Conservation (phyloP, 768 basidiomycete genomes). For the Hericium coralloides region DNA sequence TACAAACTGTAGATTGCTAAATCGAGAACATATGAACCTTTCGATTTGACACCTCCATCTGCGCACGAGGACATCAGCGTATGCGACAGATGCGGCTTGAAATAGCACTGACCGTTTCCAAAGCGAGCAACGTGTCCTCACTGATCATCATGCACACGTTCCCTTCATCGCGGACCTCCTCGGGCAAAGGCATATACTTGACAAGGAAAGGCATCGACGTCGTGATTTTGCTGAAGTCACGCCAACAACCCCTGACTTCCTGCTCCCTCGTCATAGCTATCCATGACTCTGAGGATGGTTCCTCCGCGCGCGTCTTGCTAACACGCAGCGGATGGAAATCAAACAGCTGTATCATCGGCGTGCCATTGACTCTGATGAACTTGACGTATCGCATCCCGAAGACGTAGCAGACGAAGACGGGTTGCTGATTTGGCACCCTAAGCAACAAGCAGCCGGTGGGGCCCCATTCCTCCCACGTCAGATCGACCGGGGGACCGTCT, state of each 20-base stretch:
- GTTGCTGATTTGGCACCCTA: background rate
- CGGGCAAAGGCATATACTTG: slow-evolving; percentile 4
- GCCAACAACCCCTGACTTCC: background rate
- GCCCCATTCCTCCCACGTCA: slow-evolving; percentile 8
- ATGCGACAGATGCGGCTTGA: background rate
- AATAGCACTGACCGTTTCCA: slow-evolving; percentile 8
- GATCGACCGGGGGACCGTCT: background rate
- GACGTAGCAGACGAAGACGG: slow-evolving; percentile 7
- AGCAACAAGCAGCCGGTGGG: background rate
- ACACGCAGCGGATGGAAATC: slow-evolving; percentile 9
- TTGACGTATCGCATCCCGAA: slow-evolving; percentile 10
- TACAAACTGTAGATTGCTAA: background rate
- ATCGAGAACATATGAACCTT: background rate
- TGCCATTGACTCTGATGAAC: background rate
- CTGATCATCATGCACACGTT: slow-evolving; percentile 9
- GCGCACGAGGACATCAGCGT: no score
- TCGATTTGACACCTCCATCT: background rate
- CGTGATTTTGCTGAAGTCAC: background rate
- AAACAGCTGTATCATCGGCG: slow-evolving; percentile 2
- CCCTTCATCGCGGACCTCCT: background rate
- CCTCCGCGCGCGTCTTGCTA: slow-evolving; percentile 5
- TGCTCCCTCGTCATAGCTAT: background rate
- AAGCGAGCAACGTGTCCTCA: slow-evolving; percentile 9
- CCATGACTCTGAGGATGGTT: slow-evolving; percentile 1
- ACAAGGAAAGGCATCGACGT: slow-evolving; percentile 1